Evolutionary conservation across 176 grass and related monocot genomes (phyloP), one percentile per base, ranked within the genome.

Genomic region (Lolium perenne): DNA sequence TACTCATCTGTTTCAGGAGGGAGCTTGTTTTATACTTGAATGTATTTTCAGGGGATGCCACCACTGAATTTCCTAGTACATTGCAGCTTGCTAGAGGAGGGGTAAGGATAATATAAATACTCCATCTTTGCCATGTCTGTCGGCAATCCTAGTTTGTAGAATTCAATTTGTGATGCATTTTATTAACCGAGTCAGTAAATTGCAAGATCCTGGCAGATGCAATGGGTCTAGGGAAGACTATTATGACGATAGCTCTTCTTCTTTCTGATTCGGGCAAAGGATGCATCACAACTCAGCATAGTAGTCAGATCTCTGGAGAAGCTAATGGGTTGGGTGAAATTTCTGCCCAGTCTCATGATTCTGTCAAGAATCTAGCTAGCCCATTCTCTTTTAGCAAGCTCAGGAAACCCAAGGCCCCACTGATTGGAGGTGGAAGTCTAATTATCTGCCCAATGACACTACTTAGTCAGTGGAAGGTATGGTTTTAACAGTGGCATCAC

Each of bases 391-490:
- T 98, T 83, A 87, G 81, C 69, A 95, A 94, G 88, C 75, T 92
- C 26, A 83, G 83, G 82, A 95, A 92, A 89, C 78, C 76, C 26
- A 98, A 95, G 82, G 45, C 81, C 50, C 87, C 89, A 74, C 61
- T 86, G 49, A 86, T 92, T 87, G 93, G 90, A 81, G 96, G 93
- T 73, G 82, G 93, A 82, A 98, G 87, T 89, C 76, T 98, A 77
- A 92, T 98, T 63, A 80, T 98, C 58, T 98, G 96, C 86, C 96
- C 96, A 5, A 98, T 98, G 96, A 98, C 96, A 63, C 74, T 98
- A 79, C 82, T 98, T 67, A 85, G 96, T 82, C 96, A 98, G 85
- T 98, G 96, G 96, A 98, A 98, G 96, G 96, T 98, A 95, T 84
- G 81, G 16, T 72, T 66, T 56, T 58, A 66, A 40, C 29, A 43